Conservation (phyloP, 192 early-diverging fungal species). For the Coemansia sp. region DNA sequence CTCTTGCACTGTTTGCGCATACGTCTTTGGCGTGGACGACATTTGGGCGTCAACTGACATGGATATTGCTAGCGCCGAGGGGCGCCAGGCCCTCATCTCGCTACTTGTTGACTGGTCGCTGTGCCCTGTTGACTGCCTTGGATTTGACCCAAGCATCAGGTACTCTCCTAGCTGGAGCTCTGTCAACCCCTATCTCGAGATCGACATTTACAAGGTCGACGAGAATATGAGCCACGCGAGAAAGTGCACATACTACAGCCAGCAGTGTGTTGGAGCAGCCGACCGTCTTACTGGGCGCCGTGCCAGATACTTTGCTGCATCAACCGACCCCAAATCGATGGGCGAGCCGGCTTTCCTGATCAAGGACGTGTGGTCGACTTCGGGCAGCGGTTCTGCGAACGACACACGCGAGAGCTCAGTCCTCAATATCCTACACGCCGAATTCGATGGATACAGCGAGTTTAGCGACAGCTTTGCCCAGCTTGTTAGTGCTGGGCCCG, state of each 20-base stretch:
- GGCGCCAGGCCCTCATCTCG: background rate
- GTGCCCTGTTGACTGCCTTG: background rate
- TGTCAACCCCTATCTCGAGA: background rate
- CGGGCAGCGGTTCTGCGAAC: slow-evolving; percentile 9
- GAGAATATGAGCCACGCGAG: background rate
- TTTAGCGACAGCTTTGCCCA: too few species aligned
- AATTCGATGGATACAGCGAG: too few species aligned
- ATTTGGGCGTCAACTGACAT: background rate
- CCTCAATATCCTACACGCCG: too few species aligned
- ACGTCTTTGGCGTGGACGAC: background rate
- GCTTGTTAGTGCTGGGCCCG: background rate
- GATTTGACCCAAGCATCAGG: slow-evolving; percentile 7
- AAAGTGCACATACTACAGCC: background rate
- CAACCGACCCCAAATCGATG: background rate
- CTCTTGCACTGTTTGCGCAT: background rate
- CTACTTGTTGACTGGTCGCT: slow-evolving; percentile 15
- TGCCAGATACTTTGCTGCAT: background rate
- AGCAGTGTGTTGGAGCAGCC: background rate
- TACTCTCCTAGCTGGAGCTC: background rate
- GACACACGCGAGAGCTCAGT: too few species aligned
- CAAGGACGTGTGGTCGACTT: slow-evolving; percentile 22
- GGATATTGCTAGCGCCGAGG: background rate
- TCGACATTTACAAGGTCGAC: background rate
- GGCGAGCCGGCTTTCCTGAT: slow-evolving; percentile 2
- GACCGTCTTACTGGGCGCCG: background rate